Evolutionary conservation across 208 protist genomes (phyloP).

Genomic region (Trypanosoma scelopori): DNA sequence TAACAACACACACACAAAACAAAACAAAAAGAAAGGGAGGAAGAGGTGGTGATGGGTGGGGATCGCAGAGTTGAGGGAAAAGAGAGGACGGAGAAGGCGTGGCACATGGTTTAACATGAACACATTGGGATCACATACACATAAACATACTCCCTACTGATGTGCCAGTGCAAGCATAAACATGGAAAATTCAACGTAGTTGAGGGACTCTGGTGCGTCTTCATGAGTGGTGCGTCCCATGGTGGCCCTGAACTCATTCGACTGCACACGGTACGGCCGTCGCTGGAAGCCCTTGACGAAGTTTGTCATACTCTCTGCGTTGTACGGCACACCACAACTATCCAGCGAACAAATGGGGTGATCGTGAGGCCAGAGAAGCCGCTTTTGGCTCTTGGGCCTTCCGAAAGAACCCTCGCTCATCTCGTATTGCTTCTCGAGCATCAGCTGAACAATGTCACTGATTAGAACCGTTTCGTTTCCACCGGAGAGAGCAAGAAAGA

Average conservation of each 20-base stretch:
- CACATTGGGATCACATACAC: neutral
- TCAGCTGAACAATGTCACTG: constrained; percentile 39
- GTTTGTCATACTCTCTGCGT: constrained; percentile 37
- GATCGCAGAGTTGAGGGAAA: too few species aligned
- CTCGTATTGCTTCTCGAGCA: constrained; percentile 45
- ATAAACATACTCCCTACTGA: constrained; percentile 42
- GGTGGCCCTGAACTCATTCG: constrained; percentile 16
- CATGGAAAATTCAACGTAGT: constrained; percentile 87
- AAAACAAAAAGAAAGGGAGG: too few species aligned
- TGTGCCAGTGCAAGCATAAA: constrained; percentile 79
- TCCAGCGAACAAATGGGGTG: constrained; percentile 72
- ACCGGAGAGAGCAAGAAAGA: constrained; percentile 47
- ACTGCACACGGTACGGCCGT: constrained; percentile 30
- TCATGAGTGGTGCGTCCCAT: neutral
- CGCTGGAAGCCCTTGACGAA: constrained; percentile 65
- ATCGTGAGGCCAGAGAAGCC: constrained; percentile 41
- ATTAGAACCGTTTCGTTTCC: constrained; percentile 35
- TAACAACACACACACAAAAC: too few species aligned
- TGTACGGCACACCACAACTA: constrained; percentile 73
- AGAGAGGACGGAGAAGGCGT: too few species aligned
- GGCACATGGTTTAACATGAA: neutral
- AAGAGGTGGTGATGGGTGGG: too few species aligned
- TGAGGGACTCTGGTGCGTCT: constrained; percentile 41
- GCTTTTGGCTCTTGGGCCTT: constrained; percentile 16
- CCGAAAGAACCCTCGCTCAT: neutral